These are phyloP conservation scores for Aspergillus hancockii DNA, from an alignment of 495 filamentous ascomycete genomes.

Conservation along the genomic window DNA sequence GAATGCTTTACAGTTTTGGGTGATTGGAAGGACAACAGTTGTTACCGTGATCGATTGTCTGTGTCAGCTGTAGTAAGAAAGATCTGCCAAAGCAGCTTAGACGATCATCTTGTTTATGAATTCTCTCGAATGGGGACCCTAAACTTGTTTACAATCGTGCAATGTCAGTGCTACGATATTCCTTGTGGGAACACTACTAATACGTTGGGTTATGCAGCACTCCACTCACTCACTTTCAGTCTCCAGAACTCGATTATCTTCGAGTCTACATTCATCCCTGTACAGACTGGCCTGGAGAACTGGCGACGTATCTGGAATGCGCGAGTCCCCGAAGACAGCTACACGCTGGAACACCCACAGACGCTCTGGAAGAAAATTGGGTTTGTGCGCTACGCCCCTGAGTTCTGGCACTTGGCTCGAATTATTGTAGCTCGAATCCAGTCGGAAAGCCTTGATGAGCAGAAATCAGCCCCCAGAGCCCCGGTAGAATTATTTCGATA, in stretches of 20 bases:
- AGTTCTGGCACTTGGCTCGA: slow-evolving; percentile 34
- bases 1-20: slow-evolving; percentile 18
- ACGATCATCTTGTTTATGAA: slow-evolving; percentile 17
- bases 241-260: slow-evolving; percentile 33
- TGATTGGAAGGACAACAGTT: slow-evolving; percentile 19
- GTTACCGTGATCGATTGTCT: slow-evolving; percentile 24
- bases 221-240: slow-evolving; percentile 33
- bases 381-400: slow-evolving; percentile 27
- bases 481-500: slow-evolving; percentile 15
- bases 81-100: slow-evolving; percentile 23
- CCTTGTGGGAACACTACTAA: neutral
- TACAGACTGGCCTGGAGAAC: slow-evolving; percentile 30
- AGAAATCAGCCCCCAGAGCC: slow-evolving; percentile 4
- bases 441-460: slow-evolving; percentile 5
- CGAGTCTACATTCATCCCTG: slow-evolving; percentile 26
- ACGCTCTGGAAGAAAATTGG: slow-evolving; percentile 33
- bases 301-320: slow-evolving; percentile 30
- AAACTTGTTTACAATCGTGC: slow-evolving; percentile 29
- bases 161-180: slow-evolving; percentile 17
- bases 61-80: slow-evolving; percentile 22
- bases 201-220: slow-evolving; percentile 11
- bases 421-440: slow-evolving; percentile 24
- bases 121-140: slow-evolving; percentile 26
- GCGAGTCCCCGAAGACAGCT: slow-evolving; percentile 24
- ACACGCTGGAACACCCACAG: slow-evolving; percentile 19